Conservation (phyloP, 1,139 yeast genomes). For the Sugiyamaella japonica region DNA sequence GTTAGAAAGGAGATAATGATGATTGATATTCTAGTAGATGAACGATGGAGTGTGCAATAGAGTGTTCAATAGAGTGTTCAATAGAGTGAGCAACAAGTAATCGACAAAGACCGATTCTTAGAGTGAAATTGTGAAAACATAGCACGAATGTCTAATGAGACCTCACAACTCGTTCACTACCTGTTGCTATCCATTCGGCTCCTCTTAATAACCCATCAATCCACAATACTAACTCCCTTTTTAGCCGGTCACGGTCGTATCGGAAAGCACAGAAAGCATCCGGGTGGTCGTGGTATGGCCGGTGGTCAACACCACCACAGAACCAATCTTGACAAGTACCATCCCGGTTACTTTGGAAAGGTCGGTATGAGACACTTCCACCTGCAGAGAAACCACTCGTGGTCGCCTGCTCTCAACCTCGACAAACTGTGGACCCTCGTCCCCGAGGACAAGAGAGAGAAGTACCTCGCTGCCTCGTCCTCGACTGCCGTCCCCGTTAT, state of each 20-base stretch:
- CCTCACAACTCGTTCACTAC: too few relatives aligned
- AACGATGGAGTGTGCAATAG: too few relatives aligned
- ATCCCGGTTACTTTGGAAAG: slow-evolving; percentile 99
- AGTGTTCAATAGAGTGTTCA: too few relatives aligned
- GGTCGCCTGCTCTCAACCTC: slow-evolving; percentile 98
- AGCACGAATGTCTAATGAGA: too few relatives aligned
- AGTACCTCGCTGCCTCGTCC: slow-evolving; percentile 83
- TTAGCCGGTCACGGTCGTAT: slow-evolving; percentile 99
- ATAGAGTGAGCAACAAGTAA: too few relatives aligned
- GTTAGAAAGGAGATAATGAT: slow-evolving; percentile 19
- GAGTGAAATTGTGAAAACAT: too few relatives aligned
- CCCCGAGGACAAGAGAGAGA: slow-evolving; percentile 93
- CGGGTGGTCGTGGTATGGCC: slow-evolving; percentile 99
- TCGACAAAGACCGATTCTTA: too few relatives aligned
- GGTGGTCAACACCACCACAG: slow-evolving; percentile 99
- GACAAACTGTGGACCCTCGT: slow-evolving; percentile 99
- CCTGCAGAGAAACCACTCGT: slow-evolving; percentile 93
- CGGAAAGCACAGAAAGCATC: slow-evolving; percentile 99
- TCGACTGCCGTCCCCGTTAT: slow-evolving; percentile 96
- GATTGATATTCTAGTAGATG: too few relatives aligned
- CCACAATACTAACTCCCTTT: slow-evolving; percentile 9
- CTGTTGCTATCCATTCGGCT: neutral
- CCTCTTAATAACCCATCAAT: neutral
- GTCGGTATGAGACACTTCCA: slow-evolving; percentile 99
- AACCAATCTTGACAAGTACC: slow-evolving; percentile 96